Base-by-base conservation (phyloP, 345 rosid genomes). In the Camelina hispida region DNA sequence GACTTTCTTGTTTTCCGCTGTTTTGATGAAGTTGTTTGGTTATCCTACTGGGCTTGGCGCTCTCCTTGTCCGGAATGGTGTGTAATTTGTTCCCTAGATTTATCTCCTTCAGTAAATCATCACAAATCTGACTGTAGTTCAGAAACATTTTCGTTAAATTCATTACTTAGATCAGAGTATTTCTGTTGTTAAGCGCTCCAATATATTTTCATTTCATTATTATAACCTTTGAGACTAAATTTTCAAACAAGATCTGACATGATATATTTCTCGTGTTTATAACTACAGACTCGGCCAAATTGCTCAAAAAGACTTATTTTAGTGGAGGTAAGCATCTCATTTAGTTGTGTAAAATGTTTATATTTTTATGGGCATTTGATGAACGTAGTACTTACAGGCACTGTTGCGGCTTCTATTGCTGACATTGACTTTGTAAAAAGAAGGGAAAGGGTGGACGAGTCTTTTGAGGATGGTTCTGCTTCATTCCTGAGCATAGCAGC, bases 41-140 rank as follows among this genome's bases (percentile, higher is more conserved):
- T 94, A 94, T 83, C 98, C 98, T 75, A 94, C 98, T 74, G 98
- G 98, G 76, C 89, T 92, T 70, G 98, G 98, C 65, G 98, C 98
- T 82, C 98, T 94, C 61, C 80, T 94, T 77, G 79, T 89, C 57
- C 82, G 81, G 64, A 87, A 88, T 76, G 97, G 98, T 94, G 83
- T 78, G 88, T 58, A 18, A 54, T 80, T 51, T 17, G 60, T 66
- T 78, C 17, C 80, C 14, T 58, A 75, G 67, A 55, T 68, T 79
- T 17, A 62, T 67, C 55, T 72, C 15, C 22, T 54, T 61, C 40
- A 50, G 57, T 62, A 14, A 43, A 18, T 82, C 14, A 60, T 69
- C 53, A 63, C 17, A 44, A 4, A 62, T 62, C n/a, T 20, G 66
- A 34, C 52, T 62, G 37, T 63, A 64, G 38, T 64, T 56, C 22